These are phyloP conservation scores for Lactuca saligna DNA, from an alignment of 129 eudicot species.

Conservation along the genomic window DNA sequence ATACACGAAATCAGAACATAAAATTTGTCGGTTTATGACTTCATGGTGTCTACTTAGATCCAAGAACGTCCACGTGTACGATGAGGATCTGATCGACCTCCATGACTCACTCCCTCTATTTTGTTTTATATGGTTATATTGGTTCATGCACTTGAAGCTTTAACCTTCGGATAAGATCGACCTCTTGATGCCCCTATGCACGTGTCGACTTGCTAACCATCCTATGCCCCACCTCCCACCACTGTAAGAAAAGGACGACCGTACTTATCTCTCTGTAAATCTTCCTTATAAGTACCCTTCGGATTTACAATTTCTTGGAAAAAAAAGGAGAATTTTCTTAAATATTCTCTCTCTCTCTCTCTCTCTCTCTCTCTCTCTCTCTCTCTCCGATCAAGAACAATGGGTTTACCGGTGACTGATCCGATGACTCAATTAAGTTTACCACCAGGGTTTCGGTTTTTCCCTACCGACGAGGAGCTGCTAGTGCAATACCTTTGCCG, in stretches of 20 bases:
- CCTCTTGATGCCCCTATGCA: slow-evolving; percentile 24
- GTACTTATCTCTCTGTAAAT: slow-evolving; percentile 53
- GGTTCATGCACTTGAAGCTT: slow-evolving; percentile 49
- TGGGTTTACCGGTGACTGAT: slow-evolving; percentile 74
- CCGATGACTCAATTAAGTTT: slow-evolving; percentile 73
- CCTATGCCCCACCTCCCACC: slow-evolving; percentile 10
- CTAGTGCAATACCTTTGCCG: slow-evolving; percentile 79
- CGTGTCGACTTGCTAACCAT: slow-evolving; percentile 53
- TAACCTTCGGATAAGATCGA: slow-evolving; percentile 58
- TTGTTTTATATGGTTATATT: slow-evolving; percentile 15
- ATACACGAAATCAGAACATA: neutral
- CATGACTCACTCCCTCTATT: slow-evolving; percentile 33
- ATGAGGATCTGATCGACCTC: neutral
- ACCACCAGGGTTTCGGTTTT: slow-evolving; percentile 94
- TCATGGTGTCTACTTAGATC: slow-evolving; percentile 10
- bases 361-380: neutral
- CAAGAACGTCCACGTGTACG: slow-evolving; percentile 34
- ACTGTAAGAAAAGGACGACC: slow-evolving; percentile 55
- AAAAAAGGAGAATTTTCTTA: slow-evolving; percentile 15
- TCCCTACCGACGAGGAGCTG: slow-evolving; percentile 96
- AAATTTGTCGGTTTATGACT: slow-evolving; percentile 20
- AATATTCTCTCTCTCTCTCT: slow-evolving; percentile 5
- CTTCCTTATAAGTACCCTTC: slow-evolving; percentile 34
- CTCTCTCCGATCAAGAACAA: slow-evolving; percentile 5
- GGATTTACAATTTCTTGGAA: slow-evolving; percentile 10